Evolutionary conservation across 2,329 filamentous ascomycete genomes (phyloP).

Genomic region (Pseudophaeomoniella oleicola): DNA sequence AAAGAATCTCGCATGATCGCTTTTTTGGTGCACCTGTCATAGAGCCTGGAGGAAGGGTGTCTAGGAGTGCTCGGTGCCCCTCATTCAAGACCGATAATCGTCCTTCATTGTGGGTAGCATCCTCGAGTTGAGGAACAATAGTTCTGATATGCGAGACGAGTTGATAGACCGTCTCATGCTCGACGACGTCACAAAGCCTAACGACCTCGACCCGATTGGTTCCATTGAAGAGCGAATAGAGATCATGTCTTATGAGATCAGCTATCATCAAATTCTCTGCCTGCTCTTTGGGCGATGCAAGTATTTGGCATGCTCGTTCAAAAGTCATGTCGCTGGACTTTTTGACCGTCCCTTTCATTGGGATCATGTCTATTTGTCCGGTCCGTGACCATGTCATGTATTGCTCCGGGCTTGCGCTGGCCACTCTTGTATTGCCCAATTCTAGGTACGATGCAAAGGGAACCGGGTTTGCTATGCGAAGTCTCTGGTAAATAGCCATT

Average conservation of each 20-base stretch:
- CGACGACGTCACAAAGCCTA: constrained; percentile 72
- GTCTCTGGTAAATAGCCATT: constrained; percentile 46
- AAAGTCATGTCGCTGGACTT: constrained; percentile 56
- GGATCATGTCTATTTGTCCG: constrained; percentile 53
- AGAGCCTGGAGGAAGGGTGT: constrained; percentile 71
- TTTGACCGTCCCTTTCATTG: constrained; percentile 93
- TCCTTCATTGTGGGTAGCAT: constrained; percentile 5
- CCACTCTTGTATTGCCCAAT: constrained; percentile 53
- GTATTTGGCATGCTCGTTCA: constrained; percentile 55
- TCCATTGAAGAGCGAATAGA: constrained; percentile 36
- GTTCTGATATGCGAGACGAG: constrained; percentile 83
- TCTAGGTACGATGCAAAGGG: constrained; percentile 74
- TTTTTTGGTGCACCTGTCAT: constrained; percentile 98
- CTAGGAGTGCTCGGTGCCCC: constrained; percentile 61
- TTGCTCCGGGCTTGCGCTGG: constrained; percentile 77
- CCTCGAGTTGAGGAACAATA: constrained; percentile 16
- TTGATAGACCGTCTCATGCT: constrained; percentile 81
- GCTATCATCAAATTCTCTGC: constrained; percentile 98
- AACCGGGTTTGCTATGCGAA: constrained; percentile 60
- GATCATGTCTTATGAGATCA: constrained; percentile 84
- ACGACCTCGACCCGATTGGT: constrained; percentile 50
- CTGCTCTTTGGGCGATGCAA: constrained; percentile 74
- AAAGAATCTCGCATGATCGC: constrained; percentile 71
- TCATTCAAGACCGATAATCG: constrained; percentile 7
- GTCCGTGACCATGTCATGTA: constrained; percentile 57